phyloP scores from a whole-genome alignment of 352 stramenopile species.

The Globisporangium nagaii region DNA sequence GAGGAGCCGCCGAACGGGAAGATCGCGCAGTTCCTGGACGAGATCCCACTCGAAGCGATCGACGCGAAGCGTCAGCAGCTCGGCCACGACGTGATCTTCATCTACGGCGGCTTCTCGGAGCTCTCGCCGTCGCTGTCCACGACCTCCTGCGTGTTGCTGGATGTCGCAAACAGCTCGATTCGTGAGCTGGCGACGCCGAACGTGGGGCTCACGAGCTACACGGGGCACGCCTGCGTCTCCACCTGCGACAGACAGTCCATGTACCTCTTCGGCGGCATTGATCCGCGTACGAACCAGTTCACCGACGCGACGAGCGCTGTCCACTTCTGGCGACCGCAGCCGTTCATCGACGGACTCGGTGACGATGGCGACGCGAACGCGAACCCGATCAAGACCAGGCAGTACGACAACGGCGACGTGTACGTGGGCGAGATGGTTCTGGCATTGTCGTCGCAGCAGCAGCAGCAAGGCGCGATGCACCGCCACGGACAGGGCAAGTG shows the following conservation, averaged over 20 bases:
- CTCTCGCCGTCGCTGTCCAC: slow-evolving; percentile 15
- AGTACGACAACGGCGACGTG: slow-evolving; percentile 52
- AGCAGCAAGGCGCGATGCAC: slow-evolving; percentile 7
- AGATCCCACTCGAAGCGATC: slow-evolving; percentile 10
- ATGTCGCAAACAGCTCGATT: slow-evolving; percentile 19
- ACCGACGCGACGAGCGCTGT: slow-evolving; percentile 37
- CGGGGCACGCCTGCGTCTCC: slow-evolving; percentile 35
- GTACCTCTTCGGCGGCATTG: slow-evolving; percentile 52
- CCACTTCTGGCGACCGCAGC: slow-evolving; percentile 61
- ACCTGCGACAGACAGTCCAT: slow-evolving; percentile 37
- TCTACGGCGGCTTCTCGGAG: slow-evolving; percentile 55
- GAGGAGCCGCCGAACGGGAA: slow-evolving; percentile 13
- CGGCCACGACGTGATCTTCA: slow-evolving; percentile 23
- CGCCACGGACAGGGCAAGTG: slow-evolving; percentile 65
- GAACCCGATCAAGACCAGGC: slow-evolving; percentile 41
- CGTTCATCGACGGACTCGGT: slow-evolving; percentile 16
- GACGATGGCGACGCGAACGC: slow-evolving; percentile 19
- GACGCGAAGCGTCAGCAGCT: background rate
- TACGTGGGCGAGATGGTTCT: slow-evolving; percentile 59
- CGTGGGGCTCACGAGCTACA: slow-evolving; percentile 30
- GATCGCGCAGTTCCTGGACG: slow-evolving; percentile 16
- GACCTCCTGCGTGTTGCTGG: slow-evolving; percentile 36
- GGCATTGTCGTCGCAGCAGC: too few relatives aligned
- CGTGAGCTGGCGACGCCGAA: slow-evolving; percentile 27
- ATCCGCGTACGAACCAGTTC: slow-evolving; percentile 18